Percentiles rank a stretch among this genome's conserved stretches.
Evolutionary conservation across 148 eudicot species (phyloP).

Genomic region (Rhododendron ovatum): DNA sequence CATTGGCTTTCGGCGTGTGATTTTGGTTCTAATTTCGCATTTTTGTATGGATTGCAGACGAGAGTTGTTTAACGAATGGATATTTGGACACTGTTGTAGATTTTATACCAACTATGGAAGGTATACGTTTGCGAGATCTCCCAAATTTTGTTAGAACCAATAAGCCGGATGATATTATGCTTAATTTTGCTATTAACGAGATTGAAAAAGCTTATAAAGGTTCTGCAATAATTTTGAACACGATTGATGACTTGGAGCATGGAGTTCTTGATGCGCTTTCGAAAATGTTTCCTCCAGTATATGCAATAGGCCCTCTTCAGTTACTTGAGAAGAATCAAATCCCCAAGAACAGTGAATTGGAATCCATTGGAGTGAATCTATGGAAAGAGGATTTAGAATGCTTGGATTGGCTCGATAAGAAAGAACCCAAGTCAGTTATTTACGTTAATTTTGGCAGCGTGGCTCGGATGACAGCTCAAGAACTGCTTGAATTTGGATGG

Average conservation of each 20-base stretch:
- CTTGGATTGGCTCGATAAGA: slow-evolving; percentile 27
- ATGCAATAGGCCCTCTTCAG: slow-evolving; percentile 25
- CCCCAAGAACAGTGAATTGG: neutral
- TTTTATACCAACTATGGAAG: slow-evolving; percentile 14
- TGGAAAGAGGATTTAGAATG: slow-evolving; percentile 29
- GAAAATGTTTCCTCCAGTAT: slow-evolving; percentile 13
- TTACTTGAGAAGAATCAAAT: slow-evolving; percentile 2
- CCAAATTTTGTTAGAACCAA: slow-evolving; percentile 26
- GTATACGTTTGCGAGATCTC: slow-evolving; percentile 26
- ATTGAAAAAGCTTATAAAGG: slow-evolving; percentile 2
- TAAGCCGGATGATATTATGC: slow-evolving; percentile 17
- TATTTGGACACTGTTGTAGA: slow-evolving; percentile 23
- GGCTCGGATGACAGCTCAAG: slow-evolving; percentile 19
- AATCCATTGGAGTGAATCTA: slow-evolving; percentile 12
- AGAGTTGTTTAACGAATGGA: slow-evolving; percentile 14
- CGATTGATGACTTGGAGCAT: slow-evolving; percentile 14
- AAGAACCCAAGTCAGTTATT: slow-evolving; percentile 23
- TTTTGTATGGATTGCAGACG: slow-evolving; percentile 9
- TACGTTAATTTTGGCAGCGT: slow-evolving; percentile 36
- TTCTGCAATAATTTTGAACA: slow-evolving; percentile 25
- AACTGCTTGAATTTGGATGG: slow-evolving; percentile 29
- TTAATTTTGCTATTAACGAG: neutral
- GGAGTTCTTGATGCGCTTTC: slow-evolving; percentile 13
- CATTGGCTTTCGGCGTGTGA: too few species aligned
- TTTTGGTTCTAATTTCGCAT: too few species aligned